Evolutionary conservation across 441 rosid genomes (phyloP), one percentile per base, ranked within the genome.

Genomic region (Capsella rubella): DNA sequence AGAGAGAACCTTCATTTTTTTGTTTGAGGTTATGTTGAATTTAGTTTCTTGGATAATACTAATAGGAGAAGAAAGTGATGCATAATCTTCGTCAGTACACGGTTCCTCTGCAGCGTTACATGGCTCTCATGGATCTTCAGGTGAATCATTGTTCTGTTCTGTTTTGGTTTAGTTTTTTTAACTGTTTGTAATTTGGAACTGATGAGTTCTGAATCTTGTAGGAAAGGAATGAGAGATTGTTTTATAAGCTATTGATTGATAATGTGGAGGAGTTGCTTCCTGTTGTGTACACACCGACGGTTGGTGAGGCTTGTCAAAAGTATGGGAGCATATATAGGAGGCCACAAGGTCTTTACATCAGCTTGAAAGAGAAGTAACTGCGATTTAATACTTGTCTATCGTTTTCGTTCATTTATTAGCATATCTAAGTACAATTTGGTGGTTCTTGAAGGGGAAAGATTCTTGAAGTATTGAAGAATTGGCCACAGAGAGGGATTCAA

Each of bases 271-370:
- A 95, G 77, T 74, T 90, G 29, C 91, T 95, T 28, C 99, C 99
- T 3, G 89, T 95, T 72, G 98, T 95, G 59, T 95, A 92, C 83
- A 95, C 99, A 71, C 99, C 98, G 9, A 92, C 97, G 3, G 99
- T 95, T 52, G 98, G 97, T 2, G 97, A 95, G 79, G 98, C 99
- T 79, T 92, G 99, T 73, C 97, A 95, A 84, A 95, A 95, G 78
- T 95, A 90, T 64, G 99, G 99, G 3, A 92, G 94, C 80, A 90
- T 94, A 67, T 94, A 85, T 87, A 86, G 87, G 84, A 94, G 91
- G 49, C 89, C 96, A 61, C 97, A 92, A 82, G 97, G 97, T 46
- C 97, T 94, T 39, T 94, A 87, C 83, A 89, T 94, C 83, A 94
- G 97, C 76, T 80, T 92, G 83, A 92, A 92, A 66, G 97, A 90